phyloP scores from a whole-genome alignment of 148 eudicot species.

The Spergularia marina region DNA sequence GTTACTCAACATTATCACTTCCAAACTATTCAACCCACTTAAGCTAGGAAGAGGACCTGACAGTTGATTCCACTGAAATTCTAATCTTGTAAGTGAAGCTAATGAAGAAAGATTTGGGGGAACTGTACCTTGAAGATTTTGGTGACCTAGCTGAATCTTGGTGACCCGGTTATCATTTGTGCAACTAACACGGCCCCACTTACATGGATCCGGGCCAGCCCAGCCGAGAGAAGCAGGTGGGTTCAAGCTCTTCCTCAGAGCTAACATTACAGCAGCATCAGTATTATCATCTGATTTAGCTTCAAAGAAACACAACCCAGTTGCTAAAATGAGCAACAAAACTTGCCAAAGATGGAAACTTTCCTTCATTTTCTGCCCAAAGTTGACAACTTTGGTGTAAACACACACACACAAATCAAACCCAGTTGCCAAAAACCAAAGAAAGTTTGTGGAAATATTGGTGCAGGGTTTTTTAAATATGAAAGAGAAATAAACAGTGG shows the following conservation, averaged over 20 bases:
- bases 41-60: conserved; percentile 74
- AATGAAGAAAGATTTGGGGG: conserved; percentile 50
- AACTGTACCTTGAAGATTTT: conserved; percentile 72
- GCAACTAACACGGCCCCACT: conserved; percentile 67
- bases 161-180: conserved; percentile 57
- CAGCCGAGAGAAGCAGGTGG: conserved; percentile 51
- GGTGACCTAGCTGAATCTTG: conserved; percentile 87
- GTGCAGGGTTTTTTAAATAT: conserved; percentile 4
- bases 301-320: conserved; percentile 30
- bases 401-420: no score
- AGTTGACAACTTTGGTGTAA: conserved; percentile 7
- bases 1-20: conserved; percentile 67
- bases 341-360: conserved; percentile 7
- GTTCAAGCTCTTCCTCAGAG: conserved; percentile 55
- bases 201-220: conserved; percentile 85
- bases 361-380: conserved; percentile 25
- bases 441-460: conserved; percentile 7
- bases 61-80: conserved; percentile 77
- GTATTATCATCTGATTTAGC: conserved; percentile 13
- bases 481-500: neutral
- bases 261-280: conserved; percentile 66
- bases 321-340: conserved; percentile 27
- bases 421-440: neutral
- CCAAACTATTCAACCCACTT: conserved; percentile 54
- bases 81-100: conserved; percentile 59